A percentile compares a stretch with the other conserved stretches of the same genome.
phyloP scores from a whole-genome alignment of 1,284 basidiomycete species.

The Irpex lacteus region DNA sequence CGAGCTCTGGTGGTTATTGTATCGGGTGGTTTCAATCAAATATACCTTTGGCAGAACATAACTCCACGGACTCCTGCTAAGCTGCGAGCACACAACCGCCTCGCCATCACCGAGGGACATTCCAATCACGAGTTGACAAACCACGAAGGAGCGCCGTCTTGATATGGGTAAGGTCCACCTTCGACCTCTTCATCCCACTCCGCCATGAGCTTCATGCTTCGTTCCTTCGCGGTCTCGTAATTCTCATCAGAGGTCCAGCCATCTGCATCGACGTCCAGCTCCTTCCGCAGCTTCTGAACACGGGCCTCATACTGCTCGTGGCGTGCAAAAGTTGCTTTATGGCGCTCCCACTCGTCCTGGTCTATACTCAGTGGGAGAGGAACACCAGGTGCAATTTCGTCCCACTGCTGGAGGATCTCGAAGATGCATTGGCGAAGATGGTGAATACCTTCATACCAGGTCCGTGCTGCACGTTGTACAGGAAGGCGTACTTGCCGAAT shows the following conservation, averaged over 20 bases:
- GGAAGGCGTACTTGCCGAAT: too few species aligned
- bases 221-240: not conserved
- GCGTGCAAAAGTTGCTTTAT: not conserved
- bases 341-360: not conserved
- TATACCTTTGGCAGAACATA: too few species aligned
- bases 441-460: not conserved
- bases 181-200: not conserved
- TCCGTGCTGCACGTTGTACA: not conserved
- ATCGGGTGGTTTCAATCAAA: too few species aligned
- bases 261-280: not conserved
- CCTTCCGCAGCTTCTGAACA: not conserved
- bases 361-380: not conserved
- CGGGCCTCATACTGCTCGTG: not conserved
- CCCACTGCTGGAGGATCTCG: not conserved
- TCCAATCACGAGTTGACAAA: not conserved
- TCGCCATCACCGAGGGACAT: too few species aligned
- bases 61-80: too few species aligned
- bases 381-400: not conserved
- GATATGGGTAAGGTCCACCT: constrained; percentile 1
- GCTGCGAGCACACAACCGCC: too few species aligned
- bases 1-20: too few species aligned
- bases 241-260: not conserved
- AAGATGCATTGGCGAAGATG: not conserved
- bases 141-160: not conserved
- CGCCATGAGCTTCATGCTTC: not conserved